Conservation (phyloP, 371 early-diverging fungal genomes). For the Mycotypha africana region DNA sequence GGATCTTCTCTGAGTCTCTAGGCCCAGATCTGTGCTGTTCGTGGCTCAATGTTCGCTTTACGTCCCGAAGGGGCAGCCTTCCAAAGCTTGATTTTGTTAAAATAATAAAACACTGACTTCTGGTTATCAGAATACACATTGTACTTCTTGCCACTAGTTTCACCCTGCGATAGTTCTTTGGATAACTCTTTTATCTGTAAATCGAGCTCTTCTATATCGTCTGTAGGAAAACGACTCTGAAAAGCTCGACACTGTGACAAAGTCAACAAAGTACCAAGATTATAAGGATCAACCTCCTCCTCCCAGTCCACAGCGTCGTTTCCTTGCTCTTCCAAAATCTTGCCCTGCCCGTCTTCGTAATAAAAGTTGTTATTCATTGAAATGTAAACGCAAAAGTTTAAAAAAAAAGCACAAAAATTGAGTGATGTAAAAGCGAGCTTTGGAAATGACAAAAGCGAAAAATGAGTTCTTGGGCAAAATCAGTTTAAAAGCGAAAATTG, state of each 20-base stretch:
- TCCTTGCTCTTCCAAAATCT: constrained; percentile 1
- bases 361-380: constrained; percentile 1
- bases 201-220: constrained; percentile 3
- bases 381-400: not conserved
- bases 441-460: not conserved
- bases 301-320: not conserved
- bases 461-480: no score
- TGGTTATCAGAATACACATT: constrained; percentile 2
- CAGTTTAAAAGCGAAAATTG: no score
- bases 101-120: not conserved
- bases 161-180: not conserved
- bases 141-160: constrained; percentile 2
- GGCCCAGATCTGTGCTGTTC: constrained; percentile 8
- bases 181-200: not conserved
- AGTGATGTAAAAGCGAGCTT: not conserved
- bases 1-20: constrained; percentile 12
- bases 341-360: not conserved
- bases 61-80: not conserved
- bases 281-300: constrained; percentile 7
- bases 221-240: constrained; percentile 4
- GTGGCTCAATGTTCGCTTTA: constrained; percentile 1
- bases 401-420: not conserved
- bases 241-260: not conserved
- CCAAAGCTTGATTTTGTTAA: constrained; percentile 1
- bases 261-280: constrained; percentile 3